Percentiles rank a stretch among this genome's conserved stretches.
These are phyloP conservation scores for Alnus glutinosa DNA, from an alignment of 306 rosid species.

Conservation along the genomic window DNA sequence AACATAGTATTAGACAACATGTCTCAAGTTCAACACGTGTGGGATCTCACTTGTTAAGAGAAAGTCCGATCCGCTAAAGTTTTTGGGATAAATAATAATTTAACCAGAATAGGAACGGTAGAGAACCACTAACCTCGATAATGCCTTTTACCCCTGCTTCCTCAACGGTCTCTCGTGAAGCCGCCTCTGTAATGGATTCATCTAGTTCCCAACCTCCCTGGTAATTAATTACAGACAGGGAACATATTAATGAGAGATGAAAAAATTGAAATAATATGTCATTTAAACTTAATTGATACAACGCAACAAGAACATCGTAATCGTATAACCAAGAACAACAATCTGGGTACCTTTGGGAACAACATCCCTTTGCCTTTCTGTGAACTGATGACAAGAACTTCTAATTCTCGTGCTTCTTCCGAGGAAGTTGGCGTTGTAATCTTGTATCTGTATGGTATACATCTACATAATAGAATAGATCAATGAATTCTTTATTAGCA, in stretches of 20 bases:
- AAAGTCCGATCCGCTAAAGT: no score
- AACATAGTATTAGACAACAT: no score
- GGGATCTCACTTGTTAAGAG: no score
- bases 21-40: no score
- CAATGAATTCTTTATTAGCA: no score
- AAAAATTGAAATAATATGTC: neutral
- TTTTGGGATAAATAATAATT: no score
- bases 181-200: constrained; percentile 86
- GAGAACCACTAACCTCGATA: constrained; percentile 50
- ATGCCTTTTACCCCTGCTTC: constrained; percentile 92
- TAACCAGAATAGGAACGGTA: no score
- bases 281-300: neutral
- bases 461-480: constrained; percentile 52
- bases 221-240: neutral
- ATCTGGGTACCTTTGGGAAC: constrained; percentile 73
- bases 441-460: constrained; percentile 84
- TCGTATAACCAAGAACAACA: neutral
- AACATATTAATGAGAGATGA: neutral
- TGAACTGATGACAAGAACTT: constrained; percentile 83
- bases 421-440: constrained; percentile 30
- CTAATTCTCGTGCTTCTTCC: constrained; percentile 50
- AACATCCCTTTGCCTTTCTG: constrained; percentile 87
- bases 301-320: neutral
- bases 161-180: constrained; percentile 77
- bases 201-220: constrained; percentile 98